Conservation (phyloP, 192 early-diverging fungal species). For the Gaertneriomyces sp. region DNA sequence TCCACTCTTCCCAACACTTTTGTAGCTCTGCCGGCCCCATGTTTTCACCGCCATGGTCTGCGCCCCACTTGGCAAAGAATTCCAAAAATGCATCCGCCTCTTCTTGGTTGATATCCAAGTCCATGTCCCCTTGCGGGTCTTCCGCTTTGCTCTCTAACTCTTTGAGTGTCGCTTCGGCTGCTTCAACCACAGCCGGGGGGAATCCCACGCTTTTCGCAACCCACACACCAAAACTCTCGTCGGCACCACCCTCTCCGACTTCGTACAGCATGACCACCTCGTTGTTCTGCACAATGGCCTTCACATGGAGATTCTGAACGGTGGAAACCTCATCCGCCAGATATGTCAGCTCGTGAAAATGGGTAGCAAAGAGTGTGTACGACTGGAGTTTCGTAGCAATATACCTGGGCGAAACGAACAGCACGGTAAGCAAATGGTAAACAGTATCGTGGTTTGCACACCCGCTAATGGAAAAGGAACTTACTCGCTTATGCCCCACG, state of each 20-base stretch:
- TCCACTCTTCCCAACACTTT: no score
- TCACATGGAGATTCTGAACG: slow-evolving; percentile 88
- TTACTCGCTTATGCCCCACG: slow-evolving; percentile 96
- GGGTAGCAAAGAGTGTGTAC: slow-evolving; percentile 90
- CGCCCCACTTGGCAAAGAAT: no score
- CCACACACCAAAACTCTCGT: no score
- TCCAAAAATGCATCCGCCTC: no score
- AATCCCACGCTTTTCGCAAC: no score
- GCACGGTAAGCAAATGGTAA: not conserved
- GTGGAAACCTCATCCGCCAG: slow-evolving; percentile 64
- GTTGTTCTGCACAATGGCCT: slow-evolving; percentile 53
- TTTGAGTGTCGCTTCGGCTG: no score
- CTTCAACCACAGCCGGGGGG: no score
- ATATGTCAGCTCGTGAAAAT: slow-evolving; percentile 95
- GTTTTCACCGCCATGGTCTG: no score
- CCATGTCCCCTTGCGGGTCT: slow-evolving; percentile 46
- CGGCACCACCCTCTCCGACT: slow-evolving; percentile 43
- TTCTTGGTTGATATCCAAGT: no score
- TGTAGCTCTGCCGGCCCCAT: no score
- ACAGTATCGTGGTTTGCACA: not conserved
- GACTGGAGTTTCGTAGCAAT: slow-evolving; percentile 65
- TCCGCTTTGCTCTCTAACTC: no score
- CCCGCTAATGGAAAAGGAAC: slow-evolving; percentile 13
- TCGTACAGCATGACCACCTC: slow-evolving; percentile 87
- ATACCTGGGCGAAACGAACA: slow-evolving; percentile 48